Evolutionary conservation across 1,139 yeast genomes (phyloP).

Genomic region (Geotrichum restrictum): DNA sequence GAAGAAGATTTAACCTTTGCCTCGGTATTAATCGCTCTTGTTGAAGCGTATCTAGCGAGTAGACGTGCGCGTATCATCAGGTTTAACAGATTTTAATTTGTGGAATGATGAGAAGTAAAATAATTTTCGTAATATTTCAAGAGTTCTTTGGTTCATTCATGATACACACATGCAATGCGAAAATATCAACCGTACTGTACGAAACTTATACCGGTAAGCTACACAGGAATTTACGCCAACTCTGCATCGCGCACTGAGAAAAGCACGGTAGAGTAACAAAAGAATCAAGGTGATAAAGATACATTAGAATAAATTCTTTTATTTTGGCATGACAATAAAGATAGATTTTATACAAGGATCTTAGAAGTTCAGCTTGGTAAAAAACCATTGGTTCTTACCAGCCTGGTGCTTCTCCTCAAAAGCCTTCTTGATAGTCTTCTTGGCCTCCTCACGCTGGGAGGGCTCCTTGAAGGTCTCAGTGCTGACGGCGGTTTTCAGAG

Average conservation of each 20-base stretch:
- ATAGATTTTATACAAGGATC: constrained; percentile 19
- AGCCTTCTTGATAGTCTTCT: constrained; percentile 98
- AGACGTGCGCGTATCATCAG: constrained; percentile 6
- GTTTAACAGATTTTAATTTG: no score
- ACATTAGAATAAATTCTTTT: constrained; percentile 22
- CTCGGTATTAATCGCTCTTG: constrained; percentile 1
- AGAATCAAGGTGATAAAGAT: constrained; percentile 11
- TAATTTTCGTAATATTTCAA: background rate
- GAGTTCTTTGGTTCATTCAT: no score
- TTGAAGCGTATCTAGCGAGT: constrained; percentile 5
- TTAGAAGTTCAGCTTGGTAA: constrained; percentile 98
- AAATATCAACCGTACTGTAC: background rate
- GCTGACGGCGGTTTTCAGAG: constrained; percentile 87
- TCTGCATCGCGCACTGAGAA: background rate
- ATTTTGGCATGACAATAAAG: constrained; percentile 21
- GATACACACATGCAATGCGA: background rate
- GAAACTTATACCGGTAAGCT: background rate
- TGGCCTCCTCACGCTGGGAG: constrained; percentile 98
- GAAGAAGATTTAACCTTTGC: constrained; percentile 21
- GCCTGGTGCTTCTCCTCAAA: constrained; percentile 99
- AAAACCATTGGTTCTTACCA: constrained; percentile 99
- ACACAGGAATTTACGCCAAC: no score
- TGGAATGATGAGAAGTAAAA: no score
- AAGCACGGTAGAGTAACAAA: constrained; percentile 1
- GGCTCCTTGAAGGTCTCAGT: constrained; percentile 96